A percentile compares a stretch with the other conserved stretches of the same genome.
These are phyloP conservation scores for Cladorrhinum samala DNA, from an alignment of 495 filamentous ascomycete species.

Conservation along the genomic window DNA sequence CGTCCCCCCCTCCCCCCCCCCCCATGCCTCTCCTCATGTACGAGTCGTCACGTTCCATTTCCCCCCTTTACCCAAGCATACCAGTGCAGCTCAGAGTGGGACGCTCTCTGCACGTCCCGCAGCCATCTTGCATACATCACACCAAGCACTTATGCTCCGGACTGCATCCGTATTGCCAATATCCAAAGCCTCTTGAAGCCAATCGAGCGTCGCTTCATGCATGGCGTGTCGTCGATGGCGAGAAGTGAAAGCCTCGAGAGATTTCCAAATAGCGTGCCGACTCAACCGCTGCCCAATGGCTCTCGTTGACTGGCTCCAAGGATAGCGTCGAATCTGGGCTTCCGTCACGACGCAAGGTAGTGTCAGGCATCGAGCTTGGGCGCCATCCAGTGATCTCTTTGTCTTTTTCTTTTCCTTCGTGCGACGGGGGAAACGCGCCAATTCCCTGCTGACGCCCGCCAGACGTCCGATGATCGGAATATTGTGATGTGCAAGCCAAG, in stretches of 20 bases:
- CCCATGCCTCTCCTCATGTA: background rate
- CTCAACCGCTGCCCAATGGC: constrained; percentile 23
- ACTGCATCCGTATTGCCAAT: background rate
- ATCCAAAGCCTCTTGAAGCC: background rate
- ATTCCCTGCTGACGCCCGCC: background rate
- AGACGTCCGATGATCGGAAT: constrained; percentile 7
- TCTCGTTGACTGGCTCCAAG: background rate
- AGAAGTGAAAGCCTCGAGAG: constrained; percentile 29
- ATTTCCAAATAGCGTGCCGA: constrained; percentile 29
- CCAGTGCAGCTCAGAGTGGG: background rate
- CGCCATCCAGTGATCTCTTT: background rate
- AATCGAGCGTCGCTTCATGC: background rate
- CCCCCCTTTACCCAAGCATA: background rate
- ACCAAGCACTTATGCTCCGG: background rate
- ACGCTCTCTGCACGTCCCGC: background rate
- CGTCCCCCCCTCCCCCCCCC: background rate
- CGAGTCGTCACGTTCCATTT: background rate
- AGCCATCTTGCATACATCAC: background rate
- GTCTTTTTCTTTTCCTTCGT: constrained; percentile 16
- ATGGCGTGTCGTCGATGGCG: constrained; percentile 3
- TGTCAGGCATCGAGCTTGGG: constrained; percentile 1
- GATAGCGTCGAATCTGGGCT: background rate
- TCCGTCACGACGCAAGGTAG: background rate
- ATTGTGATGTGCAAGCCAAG: constrained; percentile 16
- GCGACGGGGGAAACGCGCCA: background rate